These are phyloP conservation scores for Trichosanthes truncata DNA, from an alignment of 306 rosid species.

Conservation along the genomic window DNA sequence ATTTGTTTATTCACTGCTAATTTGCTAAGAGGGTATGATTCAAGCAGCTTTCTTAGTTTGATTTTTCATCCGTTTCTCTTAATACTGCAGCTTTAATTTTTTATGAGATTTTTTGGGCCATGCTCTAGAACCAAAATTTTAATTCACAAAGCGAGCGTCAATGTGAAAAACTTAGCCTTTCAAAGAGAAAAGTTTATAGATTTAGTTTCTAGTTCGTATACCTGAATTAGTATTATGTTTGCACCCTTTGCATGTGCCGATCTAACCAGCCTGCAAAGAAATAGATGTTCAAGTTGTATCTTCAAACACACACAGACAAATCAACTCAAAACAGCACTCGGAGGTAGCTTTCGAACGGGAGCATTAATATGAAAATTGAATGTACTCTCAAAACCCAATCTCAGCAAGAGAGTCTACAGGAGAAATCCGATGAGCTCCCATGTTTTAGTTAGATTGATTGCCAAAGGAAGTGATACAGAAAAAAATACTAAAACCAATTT, in stretches of 20 bases:
- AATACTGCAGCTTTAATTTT: not conserved
- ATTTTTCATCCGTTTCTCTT: not conserved
- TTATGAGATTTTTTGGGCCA: not conserved
- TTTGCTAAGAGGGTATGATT: not conserved
- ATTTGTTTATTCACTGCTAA: not conserved
- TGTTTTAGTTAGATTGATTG: not conserved
- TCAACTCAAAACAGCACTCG: not conserved
- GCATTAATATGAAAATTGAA: no score
- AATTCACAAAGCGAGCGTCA: not conserved
- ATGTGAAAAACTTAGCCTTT: not conserved
- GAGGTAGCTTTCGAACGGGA: not conserved
- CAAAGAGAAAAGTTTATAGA: not conserved
- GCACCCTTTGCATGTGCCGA: slow-evolving; percentile 81
- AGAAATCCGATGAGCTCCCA: not conserved
- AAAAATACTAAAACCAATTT: not conserved
- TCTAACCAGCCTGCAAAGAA: slow-evolving; percentile 65
- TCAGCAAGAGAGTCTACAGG: not conserved
- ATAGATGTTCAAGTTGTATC: not conserved
- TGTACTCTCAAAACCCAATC: not conserved
- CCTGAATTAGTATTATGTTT: slow-evolving; percentile 84
- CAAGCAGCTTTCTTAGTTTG: not conserved
- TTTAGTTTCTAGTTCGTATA: slow-evolving; percentile 18
- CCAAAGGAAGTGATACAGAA: not conserved
- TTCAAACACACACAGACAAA: not conserved
- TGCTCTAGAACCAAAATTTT: not conserved